Evolutionary conservation across 257 asterid species (phyloP).

Genomic region (Cynanchum wilfordii): DNA sequence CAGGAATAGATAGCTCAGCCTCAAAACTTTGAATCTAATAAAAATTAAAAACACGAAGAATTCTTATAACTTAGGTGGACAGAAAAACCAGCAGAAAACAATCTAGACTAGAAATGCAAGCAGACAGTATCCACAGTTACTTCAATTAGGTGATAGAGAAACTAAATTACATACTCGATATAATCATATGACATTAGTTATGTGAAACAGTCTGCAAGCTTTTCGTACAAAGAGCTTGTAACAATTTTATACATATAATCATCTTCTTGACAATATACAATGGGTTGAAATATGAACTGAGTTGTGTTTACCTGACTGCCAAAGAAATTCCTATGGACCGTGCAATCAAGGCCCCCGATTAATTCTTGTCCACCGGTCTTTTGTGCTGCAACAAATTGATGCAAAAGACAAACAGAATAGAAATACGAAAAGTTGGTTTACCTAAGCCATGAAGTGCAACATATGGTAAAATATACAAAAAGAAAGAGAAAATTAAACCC

Average conservation of each 20-base stretch:
- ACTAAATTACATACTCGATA: background rate
- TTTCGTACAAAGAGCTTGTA: background rate
- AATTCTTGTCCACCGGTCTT: slow-evolving; percentile 94
- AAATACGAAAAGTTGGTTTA: background rate
- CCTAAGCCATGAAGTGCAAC: background rate
- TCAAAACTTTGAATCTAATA: slow-evolving; percentile 92
- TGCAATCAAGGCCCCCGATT: slow-evolving; percentile 90
- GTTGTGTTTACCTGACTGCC: slow-evolving; percentile 67
- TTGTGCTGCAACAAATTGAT: slow-evolving; percentile 48
- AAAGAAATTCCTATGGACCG: slow-evolving; percentile 82
- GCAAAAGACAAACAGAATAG: slow-evolving; percentile 9
- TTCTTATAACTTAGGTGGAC: background rate
- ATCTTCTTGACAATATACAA: background rate
- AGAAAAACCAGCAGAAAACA: background rate
- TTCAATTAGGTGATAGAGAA: background rate
- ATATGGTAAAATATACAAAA: background rate
- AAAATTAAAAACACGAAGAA: slow-evolving; percentile 8
- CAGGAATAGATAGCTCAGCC: slow-evolving; percentile 75
- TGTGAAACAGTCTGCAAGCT: background rate
- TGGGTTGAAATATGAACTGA: background rate
- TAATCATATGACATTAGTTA: too few species aligned
- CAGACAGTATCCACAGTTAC: background rate
- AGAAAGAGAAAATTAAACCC: slow-evolving; percentile 10
- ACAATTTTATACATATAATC: too few species aligned
- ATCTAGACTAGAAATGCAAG: background rate